phyloP scores from a whole-genome alignment of 2,329 filamentous ascomycete genomes.

The Pseudocercospora fijiensis region DNA sequence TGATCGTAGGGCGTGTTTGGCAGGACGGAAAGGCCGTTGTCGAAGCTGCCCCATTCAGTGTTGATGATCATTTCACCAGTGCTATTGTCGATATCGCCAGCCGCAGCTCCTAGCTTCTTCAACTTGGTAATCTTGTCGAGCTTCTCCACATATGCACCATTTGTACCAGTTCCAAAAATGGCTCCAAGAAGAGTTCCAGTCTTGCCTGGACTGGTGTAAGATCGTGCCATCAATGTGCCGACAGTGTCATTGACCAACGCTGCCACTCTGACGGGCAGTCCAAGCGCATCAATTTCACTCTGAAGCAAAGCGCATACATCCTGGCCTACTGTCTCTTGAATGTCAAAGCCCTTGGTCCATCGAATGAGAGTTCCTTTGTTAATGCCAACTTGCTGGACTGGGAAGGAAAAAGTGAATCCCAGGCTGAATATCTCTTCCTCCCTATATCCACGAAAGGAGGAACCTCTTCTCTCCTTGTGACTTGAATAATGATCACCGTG shows the following conservation, averaged over 20 bases:
- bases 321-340: conserved; percentile 88
- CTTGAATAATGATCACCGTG: conserved; percentile 82
- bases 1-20: conserved; percentile 82
- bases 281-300: conserved; percentile 79
- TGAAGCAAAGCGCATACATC: conserved; percentile 92
- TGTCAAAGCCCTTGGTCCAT: conserved; percentile 99
- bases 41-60: conserved; percentile 97
- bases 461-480: conserved; percentile 44
- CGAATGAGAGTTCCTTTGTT: conserved; percentile 92
- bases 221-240: conserved; percentile 94
- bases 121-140: conserved; percentile 80
- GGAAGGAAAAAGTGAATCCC: conserved; percentile 99
- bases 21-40: conserved; percentile 85
- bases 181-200: conserved; percentile 85
- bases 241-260: conserved; percentile 97
- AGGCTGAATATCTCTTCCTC: conserved; percentile 84
- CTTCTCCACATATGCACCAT: conserved; percentile 96
- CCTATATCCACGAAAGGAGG: conserved; percentile 53
- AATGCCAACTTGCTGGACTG: conserved; percentile 88
- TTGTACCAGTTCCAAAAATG: conserved; percentile 96
- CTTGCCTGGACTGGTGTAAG: conserved; percentile 88
- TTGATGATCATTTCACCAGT: conserved; percentile 97
- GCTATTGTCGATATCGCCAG: conserved; percentile 67
- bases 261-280: conserved; percentile 88
- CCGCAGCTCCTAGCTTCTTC: conserved; percentile 45